phyloP scores from a whole-genome alignment of 352 stramenopile genomes.

The Pythium vanterpoolii region DNA sequence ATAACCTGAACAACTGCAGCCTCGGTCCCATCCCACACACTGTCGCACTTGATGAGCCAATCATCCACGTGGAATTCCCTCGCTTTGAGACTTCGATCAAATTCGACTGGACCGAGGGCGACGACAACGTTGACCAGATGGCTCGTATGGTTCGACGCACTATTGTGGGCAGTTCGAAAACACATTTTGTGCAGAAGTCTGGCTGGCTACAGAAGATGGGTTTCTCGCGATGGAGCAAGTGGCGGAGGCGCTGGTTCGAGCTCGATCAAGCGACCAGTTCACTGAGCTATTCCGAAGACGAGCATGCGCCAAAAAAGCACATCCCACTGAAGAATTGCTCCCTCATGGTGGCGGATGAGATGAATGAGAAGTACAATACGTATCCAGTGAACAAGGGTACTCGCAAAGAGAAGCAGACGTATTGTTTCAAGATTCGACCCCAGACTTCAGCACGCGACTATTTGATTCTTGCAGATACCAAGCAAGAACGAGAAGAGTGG shows the following conservation, averaged over 20 bases:
- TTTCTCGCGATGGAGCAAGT: conserved; percentile 67
- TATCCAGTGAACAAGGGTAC: conserved; percentile 85
- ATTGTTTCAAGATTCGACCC: conserved; percentile 81
- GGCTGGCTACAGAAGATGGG: conserved; percentile 84
- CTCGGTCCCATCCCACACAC: conserved; percentile 75
- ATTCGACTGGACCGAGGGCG: conserved; percentile 60
- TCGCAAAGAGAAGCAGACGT: conserved; percentile 74
- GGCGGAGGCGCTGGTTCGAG: conserved; percentile 76
- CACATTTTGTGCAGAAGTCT: conserved; percentile 67
- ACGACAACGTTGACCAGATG: conserved; percentile 7
- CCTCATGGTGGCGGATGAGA: conserved; percentile 70
- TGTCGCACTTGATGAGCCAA: conserved; percentile 56
- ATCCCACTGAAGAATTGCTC: conserved; percentile 73
- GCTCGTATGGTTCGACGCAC: conserved; percentile 45
- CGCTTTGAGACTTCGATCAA: conserved; percentile 64
- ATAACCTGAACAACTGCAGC: conserved; percentile 70
- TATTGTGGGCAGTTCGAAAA: conserved; percentile 49
- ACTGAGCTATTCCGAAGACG: conserved; percentile 76
- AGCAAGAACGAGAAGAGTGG: conserved; percentile 89
- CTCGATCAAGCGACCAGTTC: conserved; percentile 76
- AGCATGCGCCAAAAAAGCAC: conserved; percentile 53
- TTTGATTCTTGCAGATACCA: conserved; percentile 82
- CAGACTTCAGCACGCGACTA: conserved; percentile 78
- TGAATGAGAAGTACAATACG: conserved; percentile 86
- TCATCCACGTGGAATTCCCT: conserved; percentile 71